Base-by-base conservation (phyloP, 2,329 filamentous ascomycete species). In the Colletotrichum navitas region DNA sequence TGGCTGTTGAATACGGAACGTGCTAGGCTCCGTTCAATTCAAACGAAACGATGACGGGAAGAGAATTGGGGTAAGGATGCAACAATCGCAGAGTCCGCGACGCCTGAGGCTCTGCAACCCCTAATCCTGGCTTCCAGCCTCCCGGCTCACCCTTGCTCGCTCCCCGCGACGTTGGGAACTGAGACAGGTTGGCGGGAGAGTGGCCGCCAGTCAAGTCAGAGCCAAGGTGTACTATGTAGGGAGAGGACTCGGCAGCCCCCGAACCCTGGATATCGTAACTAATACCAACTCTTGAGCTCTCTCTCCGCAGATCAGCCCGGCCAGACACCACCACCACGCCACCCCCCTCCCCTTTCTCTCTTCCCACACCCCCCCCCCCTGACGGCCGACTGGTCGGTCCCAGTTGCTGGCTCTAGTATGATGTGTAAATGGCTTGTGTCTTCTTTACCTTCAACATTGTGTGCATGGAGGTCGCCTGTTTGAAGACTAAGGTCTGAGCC, bases 221-320 rank as follows among this genome's bases (percentile, higher is more conserved):
- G 65, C 69, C 45, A 71, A 52, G 45, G n/a, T n/a, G n/a, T n/a
- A n/a, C n/a, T n/a, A 64, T 54, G 60, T 65, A 55, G 55, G 16
- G 69, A 69, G 59, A 47, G 45, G 11, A 49, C 59, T 68, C 68
- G 68, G 68, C 69, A 63, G 59, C 43, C 65, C 65, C 69, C 65
- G 69, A 72, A 72, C 69, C 69, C 69, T 72, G 69, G 69, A 69
- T 59, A 64, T 72, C 69, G 65, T 54, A 72, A 72, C 65, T 56
- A 56, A 51, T 51, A n/a, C 56, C 65, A 51, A 45, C 51, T 71
- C 36, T 34, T 69, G 36, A 54, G 32, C 54, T 43, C 64, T 49
- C 64, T 49, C 52, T 63, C 68, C 64, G 59, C 68, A 63, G 64
- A 68, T 69, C 69, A 69, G 65, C 69, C 52, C 58, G 41, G 60